Base-by-base conservation (phyloP, 345 rosid species). In the Sisymbrium altissimum region DNA sequence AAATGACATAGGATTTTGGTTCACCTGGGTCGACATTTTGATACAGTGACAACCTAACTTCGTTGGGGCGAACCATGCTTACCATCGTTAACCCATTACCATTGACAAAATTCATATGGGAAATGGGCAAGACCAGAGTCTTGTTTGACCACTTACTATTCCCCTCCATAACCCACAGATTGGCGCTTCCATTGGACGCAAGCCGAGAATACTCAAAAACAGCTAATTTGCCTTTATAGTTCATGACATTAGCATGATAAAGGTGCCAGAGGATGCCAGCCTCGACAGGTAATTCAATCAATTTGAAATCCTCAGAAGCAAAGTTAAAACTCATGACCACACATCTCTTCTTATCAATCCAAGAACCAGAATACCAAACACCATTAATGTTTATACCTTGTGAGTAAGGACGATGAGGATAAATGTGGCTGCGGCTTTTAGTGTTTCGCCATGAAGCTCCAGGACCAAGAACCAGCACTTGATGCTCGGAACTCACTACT, bases 361-460 rank as follows among this genome's bases (percentile, higher is more conserved):
- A 60, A 21, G 43, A 48, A 21, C 66, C 66, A 14, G 21, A 60
- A 25, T 60, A 60, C 49, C 39, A 39, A 2, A 60, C 43, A 18
- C 32, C 9, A 7, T 68, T 13, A 6, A 68, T 55, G 54, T 54
- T 7, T 12, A 68, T 21, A 18, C 45, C 57, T 29, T 1, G 18
- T 0, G 9, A 54, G 52, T 3, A 55, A 54, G 53, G n/a, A 27
- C 38, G 39, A 27, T 39, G 32, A 43, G 32, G 41, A 52, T 23
- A 40, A 32, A 21, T 1, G 9, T 1, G 5, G 44, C 5, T 40
- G n/a, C 14, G 9, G 12, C 39, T 67, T 1, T 27, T 1, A 38
- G 27, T 67, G 62, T 7, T 12, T 66, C 71, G 15, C 61, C 71
- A 67, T 3, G 11, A 67, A 50, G 58, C 15, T 66, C 5, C 71